These are phyloP conservation scores for Corinectria fuckeliana DNA, from an alignment of 2,329 filamentous ascomycete genomes.

Conservation along the genomic window DNA sequence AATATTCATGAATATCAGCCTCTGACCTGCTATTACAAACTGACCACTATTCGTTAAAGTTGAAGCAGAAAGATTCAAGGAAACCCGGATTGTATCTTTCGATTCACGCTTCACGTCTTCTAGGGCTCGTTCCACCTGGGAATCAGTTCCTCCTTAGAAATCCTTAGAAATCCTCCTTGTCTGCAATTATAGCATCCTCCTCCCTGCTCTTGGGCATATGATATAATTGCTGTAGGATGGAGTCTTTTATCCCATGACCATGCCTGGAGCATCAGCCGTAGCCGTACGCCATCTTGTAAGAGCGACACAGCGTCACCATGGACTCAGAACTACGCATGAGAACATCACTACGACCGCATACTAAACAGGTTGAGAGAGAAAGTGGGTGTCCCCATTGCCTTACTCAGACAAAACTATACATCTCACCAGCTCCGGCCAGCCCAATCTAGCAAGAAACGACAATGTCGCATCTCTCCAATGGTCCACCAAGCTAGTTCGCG, in stretches of 20 bases:
- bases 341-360: not conserved
- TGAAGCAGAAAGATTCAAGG: too few species aligned
- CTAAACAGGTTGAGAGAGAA: slow-evolving; percentile 28
- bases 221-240: too few species aligned
- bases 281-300: not conserved
- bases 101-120: too few species aligned
- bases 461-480: slow-evolving; percentile 3
- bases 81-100: too few species aligned
- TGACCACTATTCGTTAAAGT: not conserved
- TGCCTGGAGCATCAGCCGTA: not conserved
- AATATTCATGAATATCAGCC: not conserved
- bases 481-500: slow-evolving; percentile 32
- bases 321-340: not conserved
- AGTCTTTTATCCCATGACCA: too few species aligned
- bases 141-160: too few species aligned
- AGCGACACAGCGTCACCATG: not conserved
- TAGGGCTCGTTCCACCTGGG: too few species aligned
- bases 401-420: slow-evolving; percentile 37
- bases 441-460: slow-evolving; percentile 12
- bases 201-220: not conserved
- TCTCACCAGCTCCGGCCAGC: slow-evolving; percentile 30
- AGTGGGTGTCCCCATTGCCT: slow-evolving; percentile 29
- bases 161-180: too few species aligned
- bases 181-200: not conserved
- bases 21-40: not conserved